Evolutionary conservation across 345 rosid genomes (phyloP).

Genomic region (Raphanus raphanistrum): DNA sequence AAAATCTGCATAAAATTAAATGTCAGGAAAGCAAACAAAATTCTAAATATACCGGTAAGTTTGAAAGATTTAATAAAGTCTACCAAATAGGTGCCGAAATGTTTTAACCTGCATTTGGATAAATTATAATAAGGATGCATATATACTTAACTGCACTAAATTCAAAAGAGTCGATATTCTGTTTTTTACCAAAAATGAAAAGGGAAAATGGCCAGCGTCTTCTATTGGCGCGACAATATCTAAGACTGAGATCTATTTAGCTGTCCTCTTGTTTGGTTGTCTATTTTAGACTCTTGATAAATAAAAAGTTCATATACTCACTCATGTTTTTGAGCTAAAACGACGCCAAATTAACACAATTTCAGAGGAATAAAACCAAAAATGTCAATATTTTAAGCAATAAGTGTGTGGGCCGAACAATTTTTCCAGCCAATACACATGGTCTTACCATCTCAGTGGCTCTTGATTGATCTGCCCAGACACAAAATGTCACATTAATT

Average conservation of each 20-base stretch:
- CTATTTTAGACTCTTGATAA: background rate
- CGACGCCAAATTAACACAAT: background rate
- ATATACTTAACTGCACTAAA: background rate
- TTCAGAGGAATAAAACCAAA: background rate
- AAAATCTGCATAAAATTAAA: no score
- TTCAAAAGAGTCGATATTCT: background rate
- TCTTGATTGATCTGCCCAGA: background rate
- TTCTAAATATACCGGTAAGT: no score
- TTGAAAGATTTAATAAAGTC: no score
- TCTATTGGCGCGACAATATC: background rate
- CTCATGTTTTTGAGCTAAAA: background rate
- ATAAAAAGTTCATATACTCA: background rate
- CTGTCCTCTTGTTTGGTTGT: background rate
- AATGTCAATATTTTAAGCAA: background rate
- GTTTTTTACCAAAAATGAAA: background rate
- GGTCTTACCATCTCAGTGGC: background rate
- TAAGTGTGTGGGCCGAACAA: background rate
- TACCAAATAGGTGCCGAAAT: no score
- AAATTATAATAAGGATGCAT: background rate
- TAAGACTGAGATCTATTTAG: background rate
- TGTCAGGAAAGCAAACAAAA: no score
- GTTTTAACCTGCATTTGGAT: background rate
- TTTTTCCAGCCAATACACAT: background rate
- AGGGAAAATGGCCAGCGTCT: background rate
- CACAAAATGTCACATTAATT: background rate